Percentiles rank a stretch among this genome's conserved stretches.
Evolutionary conservation across 208 protist genomes (phyloP).

Genomic region (Borovskyia barvae): DNA sequence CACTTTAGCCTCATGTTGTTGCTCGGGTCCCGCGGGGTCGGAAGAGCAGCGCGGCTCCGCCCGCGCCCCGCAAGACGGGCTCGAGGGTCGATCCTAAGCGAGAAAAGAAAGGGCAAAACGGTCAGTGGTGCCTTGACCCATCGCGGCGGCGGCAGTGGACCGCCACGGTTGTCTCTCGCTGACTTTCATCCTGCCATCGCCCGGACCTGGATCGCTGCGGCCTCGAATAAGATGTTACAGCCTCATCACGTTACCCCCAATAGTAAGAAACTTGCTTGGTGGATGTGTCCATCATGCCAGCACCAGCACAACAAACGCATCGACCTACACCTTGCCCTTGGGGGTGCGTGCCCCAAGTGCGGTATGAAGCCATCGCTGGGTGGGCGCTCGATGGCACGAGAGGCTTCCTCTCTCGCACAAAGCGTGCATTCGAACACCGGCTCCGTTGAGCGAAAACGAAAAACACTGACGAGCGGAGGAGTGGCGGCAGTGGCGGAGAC

Average conservation of each 20-base stretch:
- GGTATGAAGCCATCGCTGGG: conserved; percentile 27
- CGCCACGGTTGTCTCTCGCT: conserved; percentile 28
- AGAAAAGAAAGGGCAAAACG: not conserved
- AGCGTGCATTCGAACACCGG: not conserved
- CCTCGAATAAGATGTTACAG: conserved; percentile 80
- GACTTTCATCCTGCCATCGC: conserved; percentile 68
- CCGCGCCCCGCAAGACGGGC: too few species aligned
- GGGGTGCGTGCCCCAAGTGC: conserved; percentile 73
- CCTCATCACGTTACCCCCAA: conserved; percentile 70
- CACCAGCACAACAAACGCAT: conserved; percentile 70
- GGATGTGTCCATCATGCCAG: conserved; percentile 61
- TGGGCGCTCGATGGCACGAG: not conserved
- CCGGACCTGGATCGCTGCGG: conserved; percentile 59
- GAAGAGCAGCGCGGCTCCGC: too few species aligned
- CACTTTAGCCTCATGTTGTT: too few species aligned
- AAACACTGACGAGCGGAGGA: not conserved
- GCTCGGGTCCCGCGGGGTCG: too few species aligned
- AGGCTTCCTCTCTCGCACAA: not conserved
- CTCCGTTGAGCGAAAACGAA: not conserved
- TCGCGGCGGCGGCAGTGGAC: not conserved
- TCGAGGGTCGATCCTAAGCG: too few species aligned
- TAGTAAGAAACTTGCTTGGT: conserved; percentile 78
- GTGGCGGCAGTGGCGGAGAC: not conserved
- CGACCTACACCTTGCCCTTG: conserved; percentile 68
- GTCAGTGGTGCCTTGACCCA: not conserved